Percentiles rank a stretch among this genome's conserved stretches.
Conservation (phyloP, 73 alveolate species). For the Paramecium primaurelia region DNA sequence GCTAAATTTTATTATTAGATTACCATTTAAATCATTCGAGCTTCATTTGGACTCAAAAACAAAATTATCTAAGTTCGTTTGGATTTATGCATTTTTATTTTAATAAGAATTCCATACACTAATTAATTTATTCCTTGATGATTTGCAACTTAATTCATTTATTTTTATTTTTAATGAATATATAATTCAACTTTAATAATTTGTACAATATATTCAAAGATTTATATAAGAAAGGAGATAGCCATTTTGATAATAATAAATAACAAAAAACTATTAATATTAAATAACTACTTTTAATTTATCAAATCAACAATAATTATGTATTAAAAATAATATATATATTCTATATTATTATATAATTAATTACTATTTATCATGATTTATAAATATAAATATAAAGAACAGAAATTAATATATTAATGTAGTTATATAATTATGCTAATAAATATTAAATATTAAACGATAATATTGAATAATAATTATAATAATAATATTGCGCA, state of each 20-base stretch:
- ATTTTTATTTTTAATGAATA: neutral
- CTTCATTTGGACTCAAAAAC: neutral
- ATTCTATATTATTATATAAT: no score
- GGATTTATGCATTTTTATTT: neutral
- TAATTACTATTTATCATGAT: no score
- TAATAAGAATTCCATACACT: neutral
- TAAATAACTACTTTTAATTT: no score
- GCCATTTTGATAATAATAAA: no score
- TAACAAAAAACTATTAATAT: no score
- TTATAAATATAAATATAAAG: neutral
- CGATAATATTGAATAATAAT: neutral
- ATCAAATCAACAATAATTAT: no score
- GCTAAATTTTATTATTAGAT: neutral
- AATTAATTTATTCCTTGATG: constrained; percentile 55
- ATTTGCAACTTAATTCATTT: neutral
- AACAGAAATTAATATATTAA: neutral
- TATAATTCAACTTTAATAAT: no score
- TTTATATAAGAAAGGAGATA: no score
- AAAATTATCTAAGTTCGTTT: neutral
- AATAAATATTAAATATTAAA: neutral
- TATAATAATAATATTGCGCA: neutral
- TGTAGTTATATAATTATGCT: neutral
- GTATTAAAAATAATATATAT: no score
- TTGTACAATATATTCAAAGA: no score
- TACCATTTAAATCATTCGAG: neutral